phyloP scores from a whole-genome alignment of 306 rosid species.

The Abrus precatorius region DNA sequence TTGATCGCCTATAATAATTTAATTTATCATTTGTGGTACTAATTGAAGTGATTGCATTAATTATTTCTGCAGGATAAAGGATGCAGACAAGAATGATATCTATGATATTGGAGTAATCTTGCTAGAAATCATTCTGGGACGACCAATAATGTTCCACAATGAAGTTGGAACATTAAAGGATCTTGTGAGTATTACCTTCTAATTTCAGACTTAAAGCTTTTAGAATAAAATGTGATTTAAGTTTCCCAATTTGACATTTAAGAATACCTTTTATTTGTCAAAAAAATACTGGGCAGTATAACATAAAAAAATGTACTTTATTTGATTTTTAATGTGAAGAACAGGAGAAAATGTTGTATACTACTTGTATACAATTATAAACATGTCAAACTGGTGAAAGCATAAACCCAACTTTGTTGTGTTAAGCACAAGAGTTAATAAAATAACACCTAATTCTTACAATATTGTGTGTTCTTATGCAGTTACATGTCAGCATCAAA shows the following conservation, averaged over 20 bases:
- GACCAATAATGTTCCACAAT: constrained; percentile 81
- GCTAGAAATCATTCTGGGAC: constrained; percentile 86
- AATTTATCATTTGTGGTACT: constrained; percentile 3
- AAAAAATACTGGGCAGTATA: neutral
- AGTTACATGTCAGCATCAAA: constrained; percentile 87
- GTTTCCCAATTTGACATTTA: neutral
- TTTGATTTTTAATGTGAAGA: no score
- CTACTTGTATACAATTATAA: no score
- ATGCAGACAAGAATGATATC: constrained; percentile 82
- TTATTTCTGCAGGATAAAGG: constrained; percentile 59
- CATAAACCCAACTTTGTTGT: neutral
- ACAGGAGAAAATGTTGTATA: no score
- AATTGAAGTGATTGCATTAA: constrained; percentile 7
- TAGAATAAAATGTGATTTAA: neutral
- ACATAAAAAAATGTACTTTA: neutral
- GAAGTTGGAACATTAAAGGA: constrained; percentile 87
- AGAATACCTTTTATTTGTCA: neutral
- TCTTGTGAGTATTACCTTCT: constrained; percentile 73
- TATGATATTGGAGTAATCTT: constrained; percentile 88
- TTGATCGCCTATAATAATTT: neutral
- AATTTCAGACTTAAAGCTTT: constrained; percentile 1
- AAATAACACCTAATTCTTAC: constrained; percentile 20
- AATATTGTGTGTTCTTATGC: constrained; percentile 38
- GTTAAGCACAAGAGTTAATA: neutral
- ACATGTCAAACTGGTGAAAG: no score